Conservation (phyloP, 2,329 filamentous ascomycete species). For the Diaporthe caulivora region DNA sequence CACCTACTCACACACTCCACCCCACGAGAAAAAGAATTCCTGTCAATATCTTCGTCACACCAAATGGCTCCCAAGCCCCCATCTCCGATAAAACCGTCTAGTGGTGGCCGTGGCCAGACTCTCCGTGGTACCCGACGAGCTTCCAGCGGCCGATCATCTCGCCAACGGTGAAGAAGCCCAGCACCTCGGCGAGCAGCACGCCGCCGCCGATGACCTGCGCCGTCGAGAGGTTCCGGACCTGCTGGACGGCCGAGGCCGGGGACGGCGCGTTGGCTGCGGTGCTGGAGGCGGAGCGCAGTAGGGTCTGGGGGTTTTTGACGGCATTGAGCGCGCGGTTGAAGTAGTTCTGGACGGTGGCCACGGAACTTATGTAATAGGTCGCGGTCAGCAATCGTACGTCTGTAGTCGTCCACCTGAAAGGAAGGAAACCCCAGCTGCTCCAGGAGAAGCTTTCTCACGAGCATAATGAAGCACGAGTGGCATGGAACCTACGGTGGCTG, state of each 20-base stretch:
- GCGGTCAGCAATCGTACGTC: slow-evolving; percentile 5
- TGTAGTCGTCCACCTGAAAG: neutral
- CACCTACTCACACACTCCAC: neutral
- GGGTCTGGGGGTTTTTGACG: slow-evolving; percentile 74
- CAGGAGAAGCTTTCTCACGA: neutral
- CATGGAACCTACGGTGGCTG: slow-evolving; percentile 83
- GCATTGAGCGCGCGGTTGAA: slow-evolving; percentile 81
- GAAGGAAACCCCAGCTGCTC: neutral
- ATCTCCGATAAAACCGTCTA: slow-evolving; percentile 48
- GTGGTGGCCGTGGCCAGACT: slow-evolving; percentile 70
- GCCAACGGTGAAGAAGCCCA: slow-evolving; percentile 98
- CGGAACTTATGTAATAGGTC: slow-evolving; percentile 69
- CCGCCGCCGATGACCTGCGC: slow-evolving; percentile 79
- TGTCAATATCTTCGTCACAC: neutral
- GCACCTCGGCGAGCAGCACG: slow-evolving; percentile 84
- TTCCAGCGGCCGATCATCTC: slow-evolving; percentile 98
- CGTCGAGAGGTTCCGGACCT: slow-evolving; percentile 76
- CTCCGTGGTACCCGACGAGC: slow-evolving; percentile 90
- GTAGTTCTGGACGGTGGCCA: slow-evolving; percentile 88
- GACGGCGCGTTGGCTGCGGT: slow-evolving; percentile 61
- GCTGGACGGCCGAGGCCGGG: slow-evolving; percentile 51
- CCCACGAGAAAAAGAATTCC: too few relatives aligned
- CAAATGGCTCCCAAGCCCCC: neutral
- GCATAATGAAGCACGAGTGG: neutral
- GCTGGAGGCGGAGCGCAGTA: slow-evolving; percentile 69